Base-by-base conservation (phyloP, 1,284 basidiomycete genomes). In the Apiotrichum laibachii region DNA sequence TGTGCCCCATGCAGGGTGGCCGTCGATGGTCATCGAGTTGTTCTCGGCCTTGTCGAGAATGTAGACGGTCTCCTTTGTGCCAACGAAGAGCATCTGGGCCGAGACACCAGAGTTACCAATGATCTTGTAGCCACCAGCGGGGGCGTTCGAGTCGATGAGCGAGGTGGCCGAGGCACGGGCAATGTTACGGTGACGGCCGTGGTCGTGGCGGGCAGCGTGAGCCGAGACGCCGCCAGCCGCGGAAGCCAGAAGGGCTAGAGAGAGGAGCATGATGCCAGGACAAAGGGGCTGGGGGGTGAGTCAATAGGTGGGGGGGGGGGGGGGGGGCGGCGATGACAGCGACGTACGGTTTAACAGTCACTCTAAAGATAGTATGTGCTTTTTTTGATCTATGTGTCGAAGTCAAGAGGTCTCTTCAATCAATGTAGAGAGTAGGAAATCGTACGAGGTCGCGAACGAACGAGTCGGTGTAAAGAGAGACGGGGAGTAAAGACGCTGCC, bases 1-100 rank as follows among this genome's bases (percentile, higher is more conserved):
- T n/a, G 68, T 72, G 56, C 61, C 79, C 80, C 80, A 81, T 62
- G 67, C 80, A 56, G 67, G 77, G 63, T 74, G 73, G 26, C 64
- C 69, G 11, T 56, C 81, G 45, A 88, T 79, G 51, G 81, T 79
- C 35, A 83, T 80, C 4, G 82, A 80, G 71, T 89, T 88, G 73
- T 89, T 89, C 60, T 80, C 78, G 26, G 78, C 72, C 73, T 80
- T 81, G 72, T 82, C 81, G 51, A 81, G 71, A 50, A 78, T 77
- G 72, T 77, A 81, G 47, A 80, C 77, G 37, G 79, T 81, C 62
- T 79, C 70, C 55, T 70, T 65, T 50, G 74, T 70, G 72, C 80
- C 74, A 26, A 76, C 54, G 55, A 77, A 77, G 69, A 77, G 73
- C 77, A 79, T 79, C 62, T 77, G 76, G 12, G 75, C 77, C 16